A percentile compares a stretch with the other conserved stretches of the same genome.
Evolutionary conservation across 768 basidiomycete genomes (phyloP).

Genomic region (Tricholoma bakamatsutake): DNA sequence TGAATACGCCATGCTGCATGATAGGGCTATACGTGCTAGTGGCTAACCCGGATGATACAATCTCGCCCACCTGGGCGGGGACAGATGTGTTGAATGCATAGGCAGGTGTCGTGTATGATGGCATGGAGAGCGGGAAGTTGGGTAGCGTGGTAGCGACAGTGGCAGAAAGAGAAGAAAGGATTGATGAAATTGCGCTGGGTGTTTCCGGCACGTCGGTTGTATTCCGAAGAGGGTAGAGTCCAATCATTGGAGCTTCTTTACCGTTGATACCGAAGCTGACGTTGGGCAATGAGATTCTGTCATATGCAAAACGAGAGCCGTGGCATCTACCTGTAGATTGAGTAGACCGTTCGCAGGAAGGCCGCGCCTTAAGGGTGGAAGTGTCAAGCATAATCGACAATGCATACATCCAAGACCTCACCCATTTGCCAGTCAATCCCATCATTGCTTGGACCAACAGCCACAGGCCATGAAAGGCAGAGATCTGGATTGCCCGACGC

Average conservation of each 20-base stretch:
- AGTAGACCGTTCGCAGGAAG: slow-evolving; percentile 73
- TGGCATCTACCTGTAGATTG: slow-evolving; percentile 60
- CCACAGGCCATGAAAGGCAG: slow-evolving; percentile 73
- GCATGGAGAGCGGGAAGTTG: slow-evolving; percentile 63
- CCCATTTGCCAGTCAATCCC: slow-evolving; percentile 85
- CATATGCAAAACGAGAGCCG: neutral
- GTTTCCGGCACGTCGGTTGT: slow-evolving; percentile 36
- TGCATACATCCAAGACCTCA: slow-evolving; percentile 18
- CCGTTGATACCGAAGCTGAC: slow-evolving; percentile 68
- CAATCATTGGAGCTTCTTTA: slow-evolving; percentile 72
- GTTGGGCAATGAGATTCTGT: neutral
- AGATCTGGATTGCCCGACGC: slow-evolving; percentile 55
- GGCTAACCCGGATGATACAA: slow-evolving; percentile 57
- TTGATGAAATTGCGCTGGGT: slow-evolving; percentile 37
- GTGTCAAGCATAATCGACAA: neutral
- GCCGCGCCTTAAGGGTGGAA: slow-evolving; percentile 39
- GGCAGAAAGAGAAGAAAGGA: slow-evolving; percentile 56
- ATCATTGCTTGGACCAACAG: slow-evolving; percentile 57
- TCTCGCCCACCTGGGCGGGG: slow-evolving; percentile 44
- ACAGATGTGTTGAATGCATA: slow-evolving; percentile 71
- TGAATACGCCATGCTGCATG: slow-evolving; percentile 32
- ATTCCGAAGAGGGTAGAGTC: slow-evolving; percentile 60
- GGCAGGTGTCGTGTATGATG: slow-evolving; percentile 53
- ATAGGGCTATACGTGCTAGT: slow-evolving; percentile 67
- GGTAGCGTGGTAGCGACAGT: slow-evolving; percentile 66